Percentiles rank a stretch among this genome's conserved stretches.
Conservation (phyloP, 805 yeast genomes). For the Nakazawaea pomicola region DNA sequence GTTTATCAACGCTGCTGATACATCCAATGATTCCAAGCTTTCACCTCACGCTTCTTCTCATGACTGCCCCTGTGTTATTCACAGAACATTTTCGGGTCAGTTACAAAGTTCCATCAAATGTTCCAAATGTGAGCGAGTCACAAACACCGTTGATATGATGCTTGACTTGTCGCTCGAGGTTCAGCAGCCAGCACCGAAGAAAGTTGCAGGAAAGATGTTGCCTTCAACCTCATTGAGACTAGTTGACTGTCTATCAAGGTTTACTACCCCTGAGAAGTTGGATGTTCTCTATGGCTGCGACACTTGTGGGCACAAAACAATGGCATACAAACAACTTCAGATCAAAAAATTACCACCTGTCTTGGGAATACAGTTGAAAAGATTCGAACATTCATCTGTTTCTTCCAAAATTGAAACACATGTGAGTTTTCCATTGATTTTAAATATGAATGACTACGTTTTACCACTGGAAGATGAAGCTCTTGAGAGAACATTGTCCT, state of each 20-base stretch:
- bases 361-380: constrained; percentile 76
- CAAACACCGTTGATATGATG: constrained; percentile 81
- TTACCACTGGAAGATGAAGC: constrained; percentile 14
- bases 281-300: constrained; percentile 72
- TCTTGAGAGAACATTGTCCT: constrained; percentile 37
- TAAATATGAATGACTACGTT: constrained; percentile 65
- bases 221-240: constrained; percentile 24
- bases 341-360: constrained; percentile 72
- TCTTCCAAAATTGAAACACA: constrained; percentile 73
- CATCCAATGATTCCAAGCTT: too few species aligned
- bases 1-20: too few species aligned
- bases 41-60: constrained; percentile 12
- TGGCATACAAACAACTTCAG: constrained; percentile 68
- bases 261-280: constrained; percentile 71
- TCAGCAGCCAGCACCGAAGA: constrained; percentile 24
- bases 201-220: constrained; percentile 15
- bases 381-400: constrained; percentile 59
- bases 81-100: constrained; percentile 77
- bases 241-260: constrained; percentile 65
- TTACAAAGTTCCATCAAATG: constrained; percentile 78
- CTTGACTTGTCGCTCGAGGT: constrained; percentile 85
- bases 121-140: constrained; percentile 55
- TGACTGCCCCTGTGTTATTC: constrained; percentile 73
- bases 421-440: constrained; percentile 64
- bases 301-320: constrained; percentile 54